Conservation (phyloP, 805 yeast genomes). For the Osmozyma mogii region DNA sequence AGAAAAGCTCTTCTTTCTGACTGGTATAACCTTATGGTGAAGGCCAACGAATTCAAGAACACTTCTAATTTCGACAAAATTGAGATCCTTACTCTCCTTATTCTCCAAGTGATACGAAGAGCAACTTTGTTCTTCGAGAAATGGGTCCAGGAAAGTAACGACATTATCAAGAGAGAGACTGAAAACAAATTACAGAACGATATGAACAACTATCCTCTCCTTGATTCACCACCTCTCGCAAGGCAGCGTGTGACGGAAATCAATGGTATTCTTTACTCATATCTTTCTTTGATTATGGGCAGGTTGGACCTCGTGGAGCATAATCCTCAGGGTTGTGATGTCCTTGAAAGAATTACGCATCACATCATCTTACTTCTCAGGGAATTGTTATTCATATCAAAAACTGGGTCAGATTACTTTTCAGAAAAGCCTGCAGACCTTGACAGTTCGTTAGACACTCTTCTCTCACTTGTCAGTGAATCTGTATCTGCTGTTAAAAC, state of each 20-base stretch:
- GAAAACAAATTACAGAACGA: slow-evolving; percentile 27
- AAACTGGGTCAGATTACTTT: slow-evolving; percentile 36
- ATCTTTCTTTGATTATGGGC: slow-evolving; percentile 65
- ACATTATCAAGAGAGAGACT: slow-evolving; percentile 31
- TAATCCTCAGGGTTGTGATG: slow-evolving; percentile 60
- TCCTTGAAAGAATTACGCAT: slow-evolving; percentile 57
- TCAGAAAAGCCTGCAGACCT: slow-evolving; percentile 34
- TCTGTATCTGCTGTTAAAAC: slow-evolving; percentile 57
- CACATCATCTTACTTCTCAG: slow-evolving; percentile 59
- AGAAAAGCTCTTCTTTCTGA: slow-evolving; percentile 68
- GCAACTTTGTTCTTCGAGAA: slow-evolving; percentile 56
- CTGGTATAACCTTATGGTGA: slow-evolving; percentile 72
- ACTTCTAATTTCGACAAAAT: slow-evolving; percentile 52
- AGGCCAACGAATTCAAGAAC: slow-evolving; percentile 67
- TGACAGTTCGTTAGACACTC: slow-evolving; percentile 45
- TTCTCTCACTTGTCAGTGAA: slow-evolving; percentile 54
- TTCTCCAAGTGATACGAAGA: slow-evolving; percentile 59
- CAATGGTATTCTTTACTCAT: slow-evolving; percentile 48
- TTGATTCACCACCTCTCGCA: slow-evolving; percentile 52
- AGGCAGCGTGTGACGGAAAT: slow-evolving; percentile 57
- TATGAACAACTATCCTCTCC: slow-evolving; percentile 36
- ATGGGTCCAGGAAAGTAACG: slow-evolving; percentile 63
- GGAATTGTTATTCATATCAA: slow-evolving; percentile 56
- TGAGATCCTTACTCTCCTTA: slow-evolving; percentile 53
- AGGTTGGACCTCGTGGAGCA: slow-evolving; percentile 71